Conservation (phyloP, 108 stramenopile species). For the Cylindrotheca fusiformis region DNA sequence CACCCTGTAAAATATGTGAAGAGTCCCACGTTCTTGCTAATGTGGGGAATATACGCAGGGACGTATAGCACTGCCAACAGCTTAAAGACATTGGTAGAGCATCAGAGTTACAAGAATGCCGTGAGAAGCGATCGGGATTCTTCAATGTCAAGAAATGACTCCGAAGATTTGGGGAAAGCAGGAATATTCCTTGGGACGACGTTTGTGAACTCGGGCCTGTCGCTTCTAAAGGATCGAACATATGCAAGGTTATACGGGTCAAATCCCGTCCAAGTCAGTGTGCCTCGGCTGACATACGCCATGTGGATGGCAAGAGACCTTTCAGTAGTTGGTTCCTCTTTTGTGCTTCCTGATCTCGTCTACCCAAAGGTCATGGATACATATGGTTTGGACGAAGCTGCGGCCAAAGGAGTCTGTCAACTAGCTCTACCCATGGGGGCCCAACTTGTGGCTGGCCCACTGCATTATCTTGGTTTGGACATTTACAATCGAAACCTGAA, state of each 20-base stretch:
- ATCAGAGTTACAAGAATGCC: slow-evolving; percentile 13
- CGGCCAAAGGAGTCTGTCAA: slow-evolving; percentile 34
- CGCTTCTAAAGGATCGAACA: slow-evolving; percentile 52
- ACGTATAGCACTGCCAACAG: slow-evolving; percentile 50
- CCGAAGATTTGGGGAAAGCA: slow-evolving; percentile 2
- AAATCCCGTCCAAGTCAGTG: neutral
- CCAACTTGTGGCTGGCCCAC: slow-evolving; percentile 51
- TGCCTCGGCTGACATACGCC: slow-evolving; percentile 41
- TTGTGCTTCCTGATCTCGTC: slow-evolving; percentile 50
- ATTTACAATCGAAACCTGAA: slow-evolving; percentile 46
- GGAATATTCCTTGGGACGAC: slow-evolving; percentile 50
- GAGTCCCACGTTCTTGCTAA: slow-evolving; percentile 61
- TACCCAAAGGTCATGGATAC: neutral
- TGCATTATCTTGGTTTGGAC: slow-evolving; percentile 54
- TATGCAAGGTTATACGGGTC: slow-evolving; percentile 51
- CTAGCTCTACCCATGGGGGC: slow-evolving; percentile 34
- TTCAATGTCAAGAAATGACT: too few relatives aligned
- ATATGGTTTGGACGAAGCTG: slow-evolving; percentile 15
- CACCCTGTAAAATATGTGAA: slow-evolving; percentile 37
- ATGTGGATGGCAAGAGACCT: slow-evolving; percentile 53
- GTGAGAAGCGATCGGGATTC: slow-evolving; percentile 1
- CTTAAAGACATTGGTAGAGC: slow-evolving; percentile 49
- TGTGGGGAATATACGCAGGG: slow-evolving; percentile 64
- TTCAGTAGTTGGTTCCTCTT: slow-evolving; percentile 51
- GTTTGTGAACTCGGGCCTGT: slow-evolving; percentile 37